Evolutionary conservation across 1,139 yeast genomes (phyloP).

Genomic region (Lodderomyces jiufengensis): DNA sequence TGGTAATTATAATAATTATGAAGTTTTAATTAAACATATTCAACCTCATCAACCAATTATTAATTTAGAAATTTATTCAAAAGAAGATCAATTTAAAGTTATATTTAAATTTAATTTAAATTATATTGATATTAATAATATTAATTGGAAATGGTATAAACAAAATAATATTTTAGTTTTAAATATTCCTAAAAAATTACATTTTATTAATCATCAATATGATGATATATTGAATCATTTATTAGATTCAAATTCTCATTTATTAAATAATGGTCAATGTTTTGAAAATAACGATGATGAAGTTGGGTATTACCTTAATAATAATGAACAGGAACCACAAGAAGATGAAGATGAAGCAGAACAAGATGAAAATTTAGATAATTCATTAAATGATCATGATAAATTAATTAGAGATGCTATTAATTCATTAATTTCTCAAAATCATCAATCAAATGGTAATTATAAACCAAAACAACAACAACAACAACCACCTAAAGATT

Average conservation of each 20-base stretch:
- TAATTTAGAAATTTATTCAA: conserved; percentile 29
- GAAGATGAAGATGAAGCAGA: conserved; percentile 1
- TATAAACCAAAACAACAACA: conserved; percentile 1
- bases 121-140: conserved; percentile 31
- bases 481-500: neutral
- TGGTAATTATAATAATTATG: conserved; percentile 38
- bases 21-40: conserved; percentile 32
- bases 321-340: conserved; percentile 2
- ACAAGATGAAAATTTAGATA: conserved; percentile 7
- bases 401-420: conserved; percentile 6
- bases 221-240: conserved; percentile 14
- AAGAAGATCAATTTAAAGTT: conserved; percentile 34
- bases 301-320: neutral
- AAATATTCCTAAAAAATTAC: conserved; percentile 34
- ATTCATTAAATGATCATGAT: conserved; percentile 5
- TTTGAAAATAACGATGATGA: too few species aligned
- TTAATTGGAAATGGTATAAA: conserved; percentile 36
- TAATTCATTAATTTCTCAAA: conserved; percentile 2
- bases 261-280: too few species aligned
- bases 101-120: conserved; percentile 31
- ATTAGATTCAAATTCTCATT: conserved; percentile 6
- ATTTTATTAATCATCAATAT: conserved; percentile 12
- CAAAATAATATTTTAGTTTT: conserved; percentile 36
- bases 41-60: conserved; percentile 16
- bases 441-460: too few species aligned